phyloP scores from a whole-genome alignment of 495 filamentous ascomycete species.

The Recurvomyces mirabilis region DNA sequence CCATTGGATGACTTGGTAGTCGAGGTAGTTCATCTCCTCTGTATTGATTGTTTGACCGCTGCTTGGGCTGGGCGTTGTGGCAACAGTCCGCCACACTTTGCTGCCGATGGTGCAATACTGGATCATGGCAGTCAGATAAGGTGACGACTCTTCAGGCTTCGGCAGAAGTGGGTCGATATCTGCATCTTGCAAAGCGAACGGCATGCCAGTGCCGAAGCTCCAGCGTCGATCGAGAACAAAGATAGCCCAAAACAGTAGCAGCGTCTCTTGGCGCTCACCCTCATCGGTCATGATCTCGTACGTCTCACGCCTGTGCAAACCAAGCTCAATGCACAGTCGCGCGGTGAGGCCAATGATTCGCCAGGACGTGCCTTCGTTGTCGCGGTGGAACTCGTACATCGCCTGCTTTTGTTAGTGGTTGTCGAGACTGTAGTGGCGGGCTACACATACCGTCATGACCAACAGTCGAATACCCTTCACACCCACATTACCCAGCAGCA shows the following conservation, averaged over 20 bases:
- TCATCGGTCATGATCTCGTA: slow-evolving; percentile 54
- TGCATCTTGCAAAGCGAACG: slow-evolving; percentile 69
- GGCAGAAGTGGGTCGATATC: slow-evolving; percentile 72
- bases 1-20: slow-evolving; percentile 70
- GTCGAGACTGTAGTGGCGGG: slow-evolving; percentile 1
- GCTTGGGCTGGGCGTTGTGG: slow-evolving; percentile 29
- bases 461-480: slow-evolving; percentile 62
- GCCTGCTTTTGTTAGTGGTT: slow-evolving; percentile 37
- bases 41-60: slow-evolving; percentile 42
- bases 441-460: slow-evolving; percentile 49
- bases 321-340: slow-evolving; percentile 68
- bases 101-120: slow-evolving; percentile 63
- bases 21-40: slow-evolving; percentile 62
- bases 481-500: slow-evolving; percentile 54
- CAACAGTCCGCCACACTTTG: slow-evolving; percentile 65
- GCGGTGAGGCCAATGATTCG: slow-evolving; percentile 64
- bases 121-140: slow-evolving; percentile 69
- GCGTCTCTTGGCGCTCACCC: slow-evolving; percentile 45
- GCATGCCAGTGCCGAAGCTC: slow-evolving; percentile 71
- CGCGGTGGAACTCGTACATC: slow-evolving; percentile 73
- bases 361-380: slow-evolving; percentile 72
- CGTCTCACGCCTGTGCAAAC: slow-evolving; percentile 64
- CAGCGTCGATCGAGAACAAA: slow-evolving; percentile 72
- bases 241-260: slow-evolving; percentile 67
- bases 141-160: slow-evolving; percentile 57